Conservation (phyloP, 306 rosid genomes). For the barrel medic (Medicago truncatula) region MtrunA17r5.0-ANR NC_053045.1:40401001-40401500, state of each 20-base stretch:
- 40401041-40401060: conserved; percentile 17
- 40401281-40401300: background rate
- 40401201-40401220: no score
- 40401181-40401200: no score
- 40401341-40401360: conserved; percentile 1
- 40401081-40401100: no score
- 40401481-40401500: background rate
- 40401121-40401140: no score
- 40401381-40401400: background rate
- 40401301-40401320: background rate
- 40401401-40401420: conserved; percentile 2
- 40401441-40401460: background rate
- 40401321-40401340: background rate
- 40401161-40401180: no score
- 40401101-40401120: no score
- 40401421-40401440: background rate
- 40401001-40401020: conserved; percentile 13
- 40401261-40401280: conserved; percentile 1
- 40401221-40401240: no score
- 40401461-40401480: background rate
- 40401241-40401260: no score
- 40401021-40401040: conserved; percentile 17
- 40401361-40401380: background rate
- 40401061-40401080: background rate
- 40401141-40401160: no score